Percentiles rank a stretch among this genome's conserved stretches.
These are phyloP conservation scores for Mytilinidion resinicola DNA, from an alignment of 495 filamentous ascomycete genomes.

Conservation along the genomic window DNA sequence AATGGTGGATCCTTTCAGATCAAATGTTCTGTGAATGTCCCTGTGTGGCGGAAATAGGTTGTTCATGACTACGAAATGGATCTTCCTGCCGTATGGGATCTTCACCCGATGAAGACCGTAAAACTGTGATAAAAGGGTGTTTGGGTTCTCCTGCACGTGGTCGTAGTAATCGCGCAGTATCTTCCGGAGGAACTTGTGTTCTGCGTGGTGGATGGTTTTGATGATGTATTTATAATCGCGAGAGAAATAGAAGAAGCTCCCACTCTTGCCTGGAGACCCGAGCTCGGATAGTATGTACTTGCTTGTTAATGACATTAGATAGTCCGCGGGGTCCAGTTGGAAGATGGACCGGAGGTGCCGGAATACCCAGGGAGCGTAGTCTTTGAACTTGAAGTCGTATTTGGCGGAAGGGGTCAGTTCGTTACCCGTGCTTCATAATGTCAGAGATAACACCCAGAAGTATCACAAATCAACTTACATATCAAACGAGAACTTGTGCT, in stretches of 20 bases:
- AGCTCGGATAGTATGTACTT: constrained; percentile 98
- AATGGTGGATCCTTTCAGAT: constrained; percentile 95
- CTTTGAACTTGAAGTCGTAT: constrained; percentile 99
- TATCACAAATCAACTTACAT: constrained; percentile 52
- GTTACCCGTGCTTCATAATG: constrained; percentile 67
- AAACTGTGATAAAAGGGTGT: constrained; percentile 95
- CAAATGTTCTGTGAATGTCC: constrained; percentile 95
- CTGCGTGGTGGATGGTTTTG: constrained; percentile 96
- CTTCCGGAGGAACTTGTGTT: constrained; percentile 91
- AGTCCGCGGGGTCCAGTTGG: constrained; percentile 89
- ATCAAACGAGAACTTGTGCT: constrained; percentile 98
- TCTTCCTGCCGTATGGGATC: constrained; percentile 96
- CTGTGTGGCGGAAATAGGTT: constrained; percentile 96
- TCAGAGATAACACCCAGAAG: neutral
- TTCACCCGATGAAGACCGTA: constrained; percentile 97
- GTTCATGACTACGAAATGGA: constrained; percentile 99
- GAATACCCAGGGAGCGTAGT: constrained; percentile 99
- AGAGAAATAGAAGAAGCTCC: constrained; percentile 99
- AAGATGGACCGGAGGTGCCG: constrained; percentile 86
- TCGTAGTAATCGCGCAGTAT: constrained; percentile 90
- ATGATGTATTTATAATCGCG: constrained; percentile 99
- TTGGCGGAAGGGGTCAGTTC: constrained; percentile 96
- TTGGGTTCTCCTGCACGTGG: constrained; percentile 87
- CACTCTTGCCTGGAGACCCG: constrained; percentile 95
- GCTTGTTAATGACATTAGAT: constrained; percentile 95